phyloP scores from a whole-genome alignment of 2,329 filamentous ascomycete genomes.

The Diaporthe velutina region DNA sequence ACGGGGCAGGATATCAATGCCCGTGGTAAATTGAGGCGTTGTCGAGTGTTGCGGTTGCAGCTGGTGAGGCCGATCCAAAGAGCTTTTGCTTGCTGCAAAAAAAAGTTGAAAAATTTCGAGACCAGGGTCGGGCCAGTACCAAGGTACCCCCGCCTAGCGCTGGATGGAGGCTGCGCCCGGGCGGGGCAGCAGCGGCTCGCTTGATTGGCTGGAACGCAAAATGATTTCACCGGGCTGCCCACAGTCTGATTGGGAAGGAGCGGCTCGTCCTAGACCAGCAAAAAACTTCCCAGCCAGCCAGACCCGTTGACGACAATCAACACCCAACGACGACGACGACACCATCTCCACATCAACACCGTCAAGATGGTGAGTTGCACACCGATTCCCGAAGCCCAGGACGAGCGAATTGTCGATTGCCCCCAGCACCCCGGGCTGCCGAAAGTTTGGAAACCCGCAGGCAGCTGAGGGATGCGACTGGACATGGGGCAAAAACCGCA shows the following conservation, averaged over 20 bases:
- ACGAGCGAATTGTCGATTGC: conserved; percentile 35
- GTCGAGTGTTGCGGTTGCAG: conserved; percentile 32
- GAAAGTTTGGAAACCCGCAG: conserved; percentile 19
- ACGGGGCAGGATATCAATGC: conserved; percentile 26
- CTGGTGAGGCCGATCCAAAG: conserved; percentile 30
- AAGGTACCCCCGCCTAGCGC: conserved; percentile 37
- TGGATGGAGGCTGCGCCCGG: conserved; percentile 23
- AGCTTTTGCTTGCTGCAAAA: conserved; percentile 37
- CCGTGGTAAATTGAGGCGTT: conserved; percentile 21
- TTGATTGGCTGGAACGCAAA: conserved; percentile 36
- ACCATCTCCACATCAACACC: conserved; percentile 40
- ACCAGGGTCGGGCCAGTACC: conserved; percentile 30
- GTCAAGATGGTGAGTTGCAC: conserved; percentile 41
- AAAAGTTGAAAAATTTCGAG: conserved; percentile 39
- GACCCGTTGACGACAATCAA: conserved; percentile 31
- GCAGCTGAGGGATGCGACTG: conserved; percentile 19
- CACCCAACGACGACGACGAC: conserved; percentile 36
- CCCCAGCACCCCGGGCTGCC: conserved; percentile 24
- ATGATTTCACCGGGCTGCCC: conserved; percentile 38
- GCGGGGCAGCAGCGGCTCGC: background rate
- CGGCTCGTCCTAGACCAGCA: conserved; percentile 37
- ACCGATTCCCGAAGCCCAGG: conserved; percentile 18
- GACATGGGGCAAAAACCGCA: background rate
- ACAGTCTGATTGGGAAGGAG: conserved; percentile 32
- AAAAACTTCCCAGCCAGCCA: conserved; percentile 35